phyloP scores from a whole-genome alignment of 352 stramenopile genomes.

The Phytopythium vexans region DNA sequence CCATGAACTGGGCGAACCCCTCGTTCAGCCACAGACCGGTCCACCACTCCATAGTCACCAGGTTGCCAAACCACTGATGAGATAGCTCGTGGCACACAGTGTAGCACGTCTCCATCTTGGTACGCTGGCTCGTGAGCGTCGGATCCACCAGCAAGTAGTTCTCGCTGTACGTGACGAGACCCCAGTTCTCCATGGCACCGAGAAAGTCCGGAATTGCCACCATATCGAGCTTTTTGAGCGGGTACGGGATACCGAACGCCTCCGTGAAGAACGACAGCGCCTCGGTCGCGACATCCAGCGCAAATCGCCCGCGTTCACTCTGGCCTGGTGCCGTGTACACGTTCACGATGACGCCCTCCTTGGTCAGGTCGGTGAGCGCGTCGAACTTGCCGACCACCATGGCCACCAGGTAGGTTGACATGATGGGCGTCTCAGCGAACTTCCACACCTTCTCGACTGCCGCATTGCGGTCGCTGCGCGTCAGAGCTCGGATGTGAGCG shows the following conservation, averaged over 20 bases:
- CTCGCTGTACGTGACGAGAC: slow-evolving; percentile 96
- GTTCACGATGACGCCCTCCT: slow-evolving; percentile 91
- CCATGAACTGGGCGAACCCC: slow-evolving; percentile 96
- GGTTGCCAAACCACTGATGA: slow-evolving; percentile 97
- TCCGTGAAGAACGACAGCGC: slow-evolving; percentile 71
- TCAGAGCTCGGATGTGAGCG: slow-evolving; percentile 43
- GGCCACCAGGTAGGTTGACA: slow-evolving; percentile 98
- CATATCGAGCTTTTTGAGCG: slow-evolving; percentile 99
- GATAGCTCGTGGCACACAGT: slow-evolving; percentile 98
- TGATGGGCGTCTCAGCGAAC: slow-evolving; percentile 93
- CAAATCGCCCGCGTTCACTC: slow-evolving; percentile 87
- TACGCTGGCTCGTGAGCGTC: slow-evolving; percentile 51
- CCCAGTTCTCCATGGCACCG: slow-evolving; percentile 96
- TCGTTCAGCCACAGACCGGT: slow-evolving; percentile 97
- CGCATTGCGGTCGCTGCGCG: slow-evolving; percentile 28
- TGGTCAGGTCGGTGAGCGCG: slow-evolving; percentile 86
- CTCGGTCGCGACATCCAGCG: slow-evolving; percentile 69
- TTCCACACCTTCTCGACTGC: slow-evolving; percentile 66
- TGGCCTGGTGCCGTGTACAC: slow-evolving; percentile 95
- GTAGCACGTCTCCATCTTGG: slow-evolving; percentile 78
- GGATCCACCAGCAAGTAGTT: slow-evolving; percentile 85
- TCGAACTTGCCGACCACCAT: slow-evolving; percentile 97
- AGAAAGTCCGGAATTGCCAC: slow-evolving; percentile 94
- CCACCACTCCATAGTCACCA: slow-evolving; percentile 99
- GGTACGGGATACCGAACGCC: slow-evolving; percentile 89